Percentiles rank a stretch among this genome's conserved stretches.
Conservation (phyloP, 169 alveolate genomes). For the Plasmodium berghei region DNA sequence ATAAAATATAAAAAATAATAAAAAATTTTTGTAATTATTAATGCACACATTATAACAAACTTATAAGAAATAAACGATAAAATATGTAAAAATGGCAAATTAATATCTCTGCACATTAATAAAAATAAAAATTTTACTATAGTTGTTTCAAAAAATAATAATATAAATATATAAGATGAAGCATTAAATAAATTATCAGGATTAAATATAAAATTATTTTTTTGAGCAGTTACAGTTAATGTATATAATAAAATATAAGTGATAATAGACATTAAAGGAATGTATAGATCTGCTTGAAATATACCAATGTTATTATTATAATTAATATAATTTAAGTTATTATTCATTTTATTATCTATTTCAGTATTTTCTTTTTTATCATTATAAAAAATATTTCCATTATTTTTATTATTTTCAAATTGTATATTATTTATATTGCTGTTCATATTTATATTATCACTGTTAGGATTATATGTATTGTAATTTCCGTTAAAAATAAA, state of each 20-base stretch:
- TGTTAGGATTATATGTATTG: background rate
- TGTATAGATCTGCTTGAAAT: constrained; percentile 63
- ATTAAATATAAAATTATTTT: constrained; percentile 32
- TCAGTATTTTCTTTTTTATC: background rate
- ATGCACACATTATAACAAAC: constrained; percentile 66
- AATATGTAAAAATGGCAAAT: constrained; percentile 52
- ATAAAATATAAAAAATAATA: constrained; percentile 28
- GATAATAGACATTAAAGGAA: constrained; percentile 49
- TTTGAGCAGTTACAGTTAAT: constrained; percentile 34
- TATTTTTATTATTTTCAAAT: background rate
- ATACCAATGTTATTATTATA: constrained; percentile 52
- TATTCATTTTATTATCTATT: background rate
- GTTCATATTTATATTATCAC: background rate
- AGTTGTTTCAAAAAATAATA: constrained; percentile 50
- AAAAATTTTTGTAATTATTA: constrained; percentile 29
- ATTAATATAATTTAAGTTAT: constrained; percentile 22
- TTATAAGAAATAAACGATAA: constrained; percentile 49
- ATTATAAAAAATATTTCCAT: background rate
- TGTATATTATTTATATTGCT: background rate
- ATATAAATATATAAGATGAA: constrained; percentile 47
- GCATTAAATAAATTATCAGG: constrained; percentile 54
- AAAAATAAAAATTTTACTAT: constrained; percentile 35
- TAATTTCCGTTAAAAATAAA: constrained; percentile 15
- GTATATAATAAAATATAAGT: constrained; percentile 52
- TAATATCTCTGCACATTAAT: constrained; percentile 46